Base-by-base conservation (phyloP, 805 yeast species). In the Candida silvatica region DNA sequence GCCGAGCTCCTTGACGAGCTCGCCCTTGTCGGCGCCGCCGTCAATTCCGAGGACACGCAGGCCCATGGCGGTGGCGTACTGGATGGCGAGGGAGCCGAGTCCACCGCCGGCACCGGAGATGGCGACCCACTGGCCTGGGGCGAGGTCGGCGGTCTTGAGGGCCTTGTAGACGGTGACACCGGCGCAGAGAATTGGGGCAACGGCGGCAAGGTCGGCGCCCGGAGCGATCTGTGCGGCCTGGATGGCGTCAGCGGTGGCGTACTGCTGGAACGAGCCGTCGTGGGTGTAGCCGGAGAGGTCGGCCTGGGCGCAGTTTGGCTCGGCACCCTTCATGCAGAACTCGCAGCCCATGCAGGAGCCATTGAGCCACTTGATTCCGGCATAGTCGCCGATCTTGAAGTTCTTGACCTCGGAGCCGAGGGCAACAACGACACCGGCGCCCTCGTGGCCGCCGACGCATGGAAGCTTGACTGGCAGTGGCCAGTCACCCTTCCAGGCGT, bases 281-380 rank as follows among this genome's bases (percentile, higher is more conserved):
- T 29, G 31, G 12, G 37, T 34, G 37, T 34, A 34, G 29, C 37
- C 37, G n/a, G 37, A 34, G 14, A 34, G 17, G 16, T 34, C 37
- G 16, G 32, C 37, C 25, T 27, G 7, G 7, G 37, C 15, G 14
- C 37, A 34, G 29, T 29, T 34, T 28, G 32, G 31, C 27, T 34
- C 37, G 17, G 32, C 31, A 34, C 37, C 37, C 18, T 34, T 26
- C 32, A 28, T 29, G 20, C 37, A 34, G 32, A 28, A 34, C 23
- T 34, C 37, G 29, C 37, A 34, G 18, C 32, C 32, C 31, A 34
- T 28, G 17, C 37, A 34, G 7, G 37, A 34, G 17, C 31, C 32
- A 20, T 34, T 34, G 17, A 34, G 61, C 80, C 80, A 73, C 54
- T 73, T 73, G 49, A 73, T 57, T 50, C 80, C 80, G 35, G 79